phyloP scores from a whole-genome alignment of 345 rosid genomes.

The Eucalyptus curtisii region DNA sequence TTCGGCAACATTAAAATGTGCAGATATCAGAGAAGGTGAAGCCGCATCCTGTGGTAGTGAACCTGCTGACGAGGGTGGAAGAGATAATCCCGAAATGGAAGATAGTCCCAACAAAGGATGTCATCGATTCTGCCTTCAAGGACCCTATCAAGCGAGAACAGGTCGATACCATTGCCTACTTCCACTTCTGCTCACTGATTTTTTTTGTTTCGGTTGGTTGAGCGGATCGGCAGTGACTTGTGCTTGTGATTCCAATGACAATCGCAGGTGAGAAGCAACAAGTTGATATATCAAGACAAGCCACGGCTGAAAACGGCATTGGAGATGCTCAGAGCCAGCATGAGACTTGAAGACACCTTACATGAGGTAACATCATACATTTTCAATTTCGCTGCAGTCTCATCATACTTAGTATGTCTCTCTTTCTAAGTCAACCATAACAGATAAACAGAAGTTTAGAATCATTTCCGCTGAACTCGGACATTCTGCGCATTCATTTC shows the following conservation, averaged over 20 bases:
- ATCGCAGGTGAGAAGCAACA: constrained; percentile 69
- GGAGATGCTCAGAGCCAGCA: constrained; percentile 91
- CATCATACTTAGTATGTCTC: background rate
- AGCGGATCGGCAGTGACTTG: background rate
- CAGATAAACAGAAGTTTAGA: background rate
- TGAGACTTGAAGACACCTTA: constrained; percentile 60
- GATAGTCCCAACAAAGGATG: constrained; percentile 89
- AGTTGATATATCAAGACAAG: constrained; percentile 88
- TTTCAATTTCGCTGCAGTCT: background rate
- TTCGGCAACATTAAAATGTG: background rate
- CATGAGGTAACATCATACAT: constrained; percentile 24
- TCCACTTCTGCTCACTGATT: background rate
- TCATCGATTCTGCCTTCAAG: constrained; percentile 68
- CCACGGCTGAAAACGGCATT: constrained; percentile 92
- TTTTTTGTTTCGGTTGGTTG: background rate
- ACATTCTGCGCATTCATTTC: background rate
- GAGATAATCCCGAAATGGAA: constrained; percentile 93
- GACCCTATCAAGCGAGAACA: constrained; percentile 77
- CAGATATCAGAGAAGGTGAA: constrained; percentile 94
- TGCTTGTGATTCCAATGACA: background rate
- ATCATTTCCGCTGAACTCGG: background rate
- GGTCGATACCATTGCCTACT: constrained; percentile 9
- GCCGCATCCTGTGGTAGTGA: constrained; percentile 84
- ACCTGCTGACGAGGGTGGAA: constrained; percentile 66
- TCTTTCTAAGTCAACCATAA: background rate